Evolutionary conservation across 1,284 basidiomycete species (phyloP), one percentile per base, ranked within the genome.

Genomic region (Malassezia pachydermatis): DNA sequence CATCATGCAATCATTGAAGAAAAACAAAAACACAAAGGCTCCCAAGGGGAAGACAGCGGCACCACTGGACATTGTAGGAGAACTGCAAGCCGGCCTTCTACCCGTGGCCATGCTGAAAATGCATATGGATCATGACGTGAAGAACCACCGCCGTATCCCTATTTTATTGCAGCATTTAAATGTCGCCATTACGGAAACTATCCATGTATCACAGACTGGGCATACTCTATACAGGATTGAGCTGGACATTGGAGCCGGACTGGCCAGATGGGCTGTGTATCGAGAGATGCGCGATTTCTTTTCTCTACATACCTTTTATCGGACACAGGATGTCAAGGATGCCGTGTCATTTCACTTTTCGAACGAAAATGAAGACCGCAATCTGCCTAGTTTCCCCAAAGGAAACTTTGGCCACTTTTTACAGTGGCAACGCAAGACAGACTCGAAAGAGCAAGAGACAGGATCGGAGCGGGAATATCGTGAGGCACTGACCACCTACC

Each of bases 211-310:
- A 5, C 79, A 86, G 62, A 79, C 80, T 25, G 76, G 81, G 44
- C 86, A 85, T 64, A 81, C 85, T 4, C 81, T 89, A 3, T 94
- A 90, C 72, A 80, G 88, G 16, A 88, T 94, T 60, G 88, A 94
- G 73, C 92, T 90, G 73, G 87, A 94, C 73, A 96, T 98, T 67
- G 92, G 88, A 1, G 89, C 94, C 59, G 87, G 88, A n/a, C 83
- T 83, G 3, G 82, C 84, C 49, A 51, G 56, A 24, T 98, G 94
- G 92, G 88, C 95, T 25, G 81, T 98, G 37, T 96, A 98, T 73
- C 82, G 92, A 45, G 85, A 92, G 73, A 77, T 95, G 43, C 81
- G 87, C 54, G 92, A 98, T 72, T 95, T 99, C 67, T 61, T 95
- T 45, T 84, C 83, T 25, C 74, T 98, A 16, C 92, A 98, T 68